Conservation (phyloP, 2,329 filamentous ascomycete genomes). For the Gnomoniopsis smithogilvyi region DNA sequence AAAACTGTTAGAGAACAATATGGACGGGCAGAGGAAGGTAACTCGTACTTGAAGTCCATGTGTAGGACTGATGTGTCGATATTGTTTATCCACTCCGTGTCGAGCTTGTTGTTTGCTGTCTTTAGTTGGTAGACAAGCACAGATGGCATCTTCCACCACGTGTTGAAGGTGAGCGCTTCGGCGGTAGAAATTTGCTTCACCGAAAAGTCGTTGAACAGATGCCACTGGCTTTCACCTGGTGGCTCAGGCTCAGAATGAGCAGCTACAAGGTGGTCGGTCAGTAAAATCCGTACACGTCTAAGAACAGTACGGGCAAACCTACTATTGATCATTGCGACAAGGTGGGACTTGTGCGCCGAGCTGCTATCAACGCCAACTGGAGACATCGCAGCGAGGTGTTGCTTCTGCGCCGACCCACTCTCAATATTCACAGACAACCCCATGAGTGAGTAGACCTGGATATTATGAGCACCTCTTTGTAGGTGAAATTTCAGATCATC, state of each 20-base stretch:
- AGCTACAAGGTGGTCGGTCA: slow-evolving; percentile 39
- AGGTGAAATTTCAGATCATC: slow-evolving; percentile 80
- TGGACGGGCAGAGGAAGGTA: not conserved
- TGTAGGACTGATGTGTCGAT: slow-evolving; percentile 86
- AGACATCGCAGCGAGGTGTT: slow-evolving; percentile 79
- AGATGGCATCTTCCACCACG: slow-evolving; percentile 88
- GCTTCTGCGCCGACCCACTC: slow-evolving; percentile 77
- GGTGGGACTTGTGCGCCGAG: slow-evolving; percentile 81
- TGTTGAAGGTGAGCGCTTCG: slow-evolving; percentile 86
- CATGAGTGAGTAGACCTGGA: slow-evolving; percentile 87
- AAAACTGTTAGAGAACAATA: slow-evolving; percentile 23
- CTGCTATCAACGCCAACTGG: slow-evolving; percentile 83
- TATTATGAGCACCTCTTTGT: slow-evolving; percentile 73
- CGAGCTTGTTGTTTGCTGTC: slow-evolving; percentile 74
- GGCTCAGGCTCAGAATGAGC: slow-evolving; percentile 61
- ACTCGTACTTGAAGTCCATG: slow-evolving; percentile 60
- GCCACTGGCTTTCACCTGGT: slow-evolving; percentile 72
- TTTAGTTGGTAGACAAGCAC: slow-evolving; percentile 86
- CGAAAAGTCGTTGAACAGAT: slow-evolving; percentile 95
- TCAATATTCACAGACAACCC: slow-evolving; percentile 90
- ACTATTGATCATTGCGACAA: slow-evolving; percentile 90
- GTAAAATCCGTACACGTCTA: not conserved
- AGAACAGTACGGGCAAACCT: slow-evolving; percentile 24
- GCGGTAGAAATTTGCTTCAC: slow-evolving; percentile 76
- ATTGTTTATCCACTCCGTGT: slow-evolving; percentile 79